Conservation (phyloP, 2,329 filamentous ascomycete species). For the Thelonectria rubi region DNA sequence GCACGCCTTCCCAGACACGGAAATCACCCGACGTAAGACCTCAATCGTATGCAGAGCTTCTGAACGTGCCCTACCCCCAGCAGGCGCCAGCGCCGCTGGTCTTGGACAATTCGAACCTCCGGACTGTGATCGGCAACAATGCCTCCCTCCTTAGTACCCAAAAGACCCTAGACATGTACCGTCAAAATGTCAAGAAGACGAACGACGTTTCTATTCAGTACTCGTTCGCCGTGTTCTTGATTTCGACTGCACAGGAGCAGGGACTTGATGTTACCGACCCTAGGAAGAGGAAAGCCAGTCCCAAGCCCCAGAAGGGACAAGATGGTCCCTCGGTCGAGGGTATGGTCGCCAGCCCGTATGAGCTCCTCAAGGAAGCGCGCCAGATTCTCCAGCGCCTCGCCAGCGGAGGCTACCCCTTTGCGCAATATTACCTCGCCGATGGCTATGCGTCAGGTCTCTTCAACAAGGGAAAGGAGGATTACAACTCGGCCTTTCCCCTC, state of each 20-base stretch:
- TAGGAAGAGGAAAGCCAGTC: constrained; percentile 55
- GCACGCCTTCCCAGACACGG: constrained; percentile 61
- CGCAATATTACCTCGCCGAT: constrained; percentile 96
- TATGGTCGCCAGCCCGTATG: constrained; percentile 63
- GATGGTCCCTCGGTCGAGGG: constrained; percentile 58
- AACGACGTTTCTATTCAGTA: constrained; percentile 91
- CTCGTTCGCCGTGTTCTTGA: constrained; percentile 94
- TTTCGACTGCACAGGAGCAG: constrained; percentile 86
- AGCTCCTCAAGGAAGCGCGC: constrained; percentile 86
- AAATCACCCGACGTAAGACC: constrained; percentile 65
- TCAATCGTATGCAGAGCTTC: constrained; percentile 66
- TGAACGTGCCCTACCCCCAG: constrained; percentile 81
- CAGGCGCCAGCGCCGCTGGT: constrained; percentile 72
- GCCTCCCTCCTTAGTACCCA: constrained; percentile 90
- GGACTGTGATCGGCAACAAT: constrained; percentile 83
- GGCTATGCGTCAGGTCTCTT: constrained; percentile 95
- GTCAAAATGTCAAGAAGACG: constrained; percentile 96
- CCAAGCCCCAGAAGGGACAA: constrained; percentile 57
- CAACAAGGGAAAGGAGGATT: constrained; percentile 92
- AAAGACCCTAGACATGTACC: constrained; percentile 97
- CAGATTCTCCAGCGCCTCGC: constrained; percentile 87
- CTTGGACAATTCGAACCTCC: constrained; percentile 83
- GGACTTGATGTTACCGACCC: constrained; percentile 63
- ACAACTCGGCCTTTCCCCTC: constrained; percentile 89
- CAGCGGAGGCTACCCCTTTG: constrained; percentile 92